A percentile compares a stretch with the other conserved stretches of the same genome.
Conservation (phyloP, 2,329 filamentous ascomycete species). For the Pseudogymnoascus sp. region DNA sequence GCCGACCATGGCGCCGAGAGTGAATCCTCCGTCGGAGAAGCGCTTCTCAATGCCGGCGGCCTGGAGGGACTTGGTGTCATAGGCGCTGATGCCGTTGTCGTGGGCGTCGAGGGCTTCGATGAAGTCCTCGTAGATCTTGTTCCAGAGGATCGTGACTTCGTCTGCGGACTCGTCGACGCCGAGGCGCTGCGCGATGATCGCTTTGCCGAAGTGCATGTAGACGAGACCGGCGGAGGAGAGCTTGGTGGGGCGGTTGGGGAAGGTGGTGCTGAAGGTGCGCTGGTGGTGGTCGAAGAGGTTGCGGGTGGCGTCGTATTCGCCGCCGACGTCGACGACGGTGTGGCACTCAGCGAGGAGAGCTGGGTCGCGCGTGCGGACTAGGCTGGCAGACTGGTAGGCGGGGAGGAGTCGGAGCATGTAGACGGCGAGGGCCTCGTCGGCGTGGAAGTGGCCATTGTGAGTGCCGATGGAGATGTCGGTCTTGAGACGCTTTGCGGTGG, state of each 20-base stretch:
- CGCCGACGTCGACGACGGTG: slow-evolving; percentile 96
- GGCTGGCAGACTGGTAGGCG: slow-evolving; percentile 61
- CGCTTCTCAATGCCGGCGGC: slow-evolving; percentile 70
- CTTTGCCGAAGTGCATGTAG: slow-evolving; percentile 88
- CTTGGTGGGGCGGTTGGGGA: slow-evolving; percentile 77
- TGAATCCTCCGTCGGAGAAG: slow-evolving; percentile 76
- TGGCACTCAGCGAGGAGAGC: slow-evolving; percentile 71
- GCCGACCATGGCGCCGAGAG: slow-evolving; percentile 72
- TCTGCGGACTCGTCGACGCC: slow-evolving; percentile 51
- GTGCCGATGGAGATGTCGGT: slow-evolving; percentile 64
- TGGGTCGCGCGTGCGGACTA: slow-evolving; percentile 84
- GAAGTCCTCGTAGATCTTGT: slow-evolving; percentile 87
- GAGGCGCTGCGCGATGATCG: slow-evolving; percentile 65
- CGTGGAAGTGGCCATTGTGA: slow-evolving; percentile 98
- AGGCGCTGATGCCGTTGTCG: slow-evolving; percentile 85
- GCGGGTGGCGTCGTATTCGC: slow-evolving; percentile 69
- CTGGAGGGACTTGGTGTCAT: slow-evolving; percentile 62
- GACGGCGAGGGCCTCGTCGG: slow-evolving; percentile 93
- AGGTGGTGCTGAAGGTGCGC: slow-evolving; percentile 77
- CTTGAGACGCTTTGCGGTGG: slow-evolving; percentile 75
- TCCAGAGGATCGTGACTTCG: slow-evolving; percentile 68
- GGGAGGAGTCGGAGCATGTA: slow-evolving; percentile 90
- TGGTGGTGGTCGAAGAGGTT: slow-evolving; percentile 97
- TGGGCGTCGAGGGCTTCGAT: slow-evolving; percentile 95
- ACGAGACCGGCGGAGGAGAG: slow-evolving; percentile 90